A percentile compares a stretch with the other conserved stretches of the same genome.
Evolutionary conservation across 2,329 filamentous ascomycete genomes (phyloP).

Genomic region (Emergomyces orientalis): DNA sequence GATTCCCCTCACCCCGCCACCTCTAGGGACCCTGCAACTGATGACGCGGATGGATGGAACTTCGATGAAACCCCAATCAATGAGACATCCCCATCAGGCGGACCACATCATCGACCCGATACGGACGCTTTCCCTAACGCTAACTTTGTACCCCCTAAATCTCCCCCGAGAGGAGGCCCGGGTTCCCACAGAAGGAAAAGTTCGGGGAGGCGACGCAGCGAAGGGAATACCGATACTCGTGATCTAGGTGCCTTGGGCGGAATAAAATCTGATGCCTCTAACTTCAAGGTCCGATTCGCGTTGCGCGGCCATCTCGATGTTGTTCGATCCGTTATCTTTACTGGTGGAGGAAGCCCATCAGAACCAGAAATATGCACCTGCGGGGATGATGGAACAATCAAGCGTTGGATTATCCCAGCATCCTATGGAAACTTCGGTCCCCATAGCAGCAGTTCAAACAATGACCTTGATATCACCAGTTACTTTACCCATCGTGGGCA

Average conservation of each 20-base stretch:
- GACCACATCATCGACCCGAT: constrained; percentile 56
- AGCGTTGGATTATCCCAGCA: constrained; percentile 87
- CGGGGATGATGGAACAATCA: constrained; percentile 90
- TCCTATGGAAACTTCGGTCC: constrained; percentile 57
- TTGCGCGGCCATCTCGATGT: constrained; percentile 88
- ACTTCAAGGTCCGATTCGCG: constrained; percentile 88
- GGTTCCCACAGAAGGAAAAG: constrained; percentile 70
- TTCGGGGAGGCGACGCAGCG: constrained; percentile 58
- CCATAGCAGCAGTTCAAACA: constrained; percentile 48
- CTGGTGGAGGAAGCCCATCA: constrained; percentile 84
- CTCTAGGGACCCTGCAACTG: constrained; percentile 18
- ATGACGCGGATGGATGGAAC: constrained; percentile 74
- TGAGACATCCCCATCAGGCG: constrained; percentile 35
- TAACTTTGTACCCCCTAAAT: constrained; percentile 67
- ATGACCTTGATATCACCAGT: constrained; percentile 81
- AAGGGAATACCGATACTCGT: constrained; percentile 55
- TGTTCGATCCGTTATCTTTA: constrained; percentile 91
- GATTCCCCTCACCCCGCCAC: constrained; percentile 4
- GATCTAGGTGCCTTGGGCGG: constrained; percentile 32
- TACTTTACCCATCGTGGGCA: constrained; percentile 96
- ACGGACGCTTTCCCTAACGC: constrained; percentile 80
- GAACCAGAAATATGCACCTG: constrained; percentile 96
- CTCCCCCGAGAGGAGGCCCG: constrained; percentile 57
- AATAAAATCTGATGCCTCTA: constrained; percentile 57
- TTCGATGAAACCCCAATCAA: constrained; percentile 70